These are phyloP conservation scores for Coelastrella sp. DNA, from an alignment of 139 green algal genomes.

Conservation along the genomic window DNA sequence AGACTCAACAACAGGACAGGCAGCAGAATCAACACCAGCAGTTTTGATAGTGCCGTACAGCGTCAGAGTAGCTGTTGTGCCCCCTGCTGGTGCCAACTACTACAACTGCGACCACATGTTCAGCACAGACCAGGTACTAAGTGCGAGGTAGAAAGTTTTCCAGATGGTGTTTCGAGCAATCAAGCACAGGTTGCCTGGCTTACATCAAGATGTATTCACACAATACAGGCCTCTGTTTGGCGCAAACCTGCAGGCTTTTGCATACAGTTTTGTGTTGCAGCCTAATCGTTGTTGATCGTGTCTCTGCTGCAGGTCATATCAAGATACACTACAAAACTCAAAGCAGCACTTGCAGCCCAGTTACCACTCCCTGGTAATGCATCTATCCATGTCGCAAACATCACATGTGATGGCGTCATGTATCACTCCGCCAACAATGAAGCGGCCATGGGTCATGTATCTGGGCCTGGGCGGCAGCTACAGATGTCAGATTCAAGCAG, in stretches of 20 bases:
- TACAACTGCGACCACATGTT: slow-evolving; percentile 28
- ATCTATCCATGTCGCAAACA: neutral
- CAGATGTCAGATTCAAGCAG: neutral
- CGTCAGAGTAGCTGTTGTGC: neutral
- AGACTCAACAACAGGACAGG: neutral
- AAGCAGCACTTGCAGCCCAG: slow-evolving; percentile 18
- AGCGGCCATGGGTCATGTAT: too few species aligned
- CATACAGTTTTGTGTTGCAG: too few species aligned
- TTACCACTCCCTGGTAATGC: neutral
- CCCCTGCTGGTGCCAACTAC: neutral
- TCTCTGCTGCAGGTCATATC: neutral
- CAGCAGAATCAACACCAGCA: neutral
- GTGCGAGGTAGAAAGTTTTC: too few species aligned
- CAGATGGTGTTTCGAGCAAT: too few species aligned
- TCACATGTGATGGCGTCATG: neutral
- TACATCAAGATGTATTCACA: too few species aligned
- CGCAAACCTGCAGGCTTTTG: too few species aligned
- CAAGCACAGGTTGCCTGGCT: too few species aligned
- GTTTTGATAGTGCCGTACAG: neutral
- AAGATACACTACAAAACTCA: neutral
- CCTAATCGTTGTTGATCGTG: too few species aligned
- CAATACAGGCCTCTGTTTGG: too few species aligned
- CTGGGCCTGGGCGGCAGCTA: too few species aligned
- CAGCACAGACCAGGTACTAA: slow-evolving; percentile 12
- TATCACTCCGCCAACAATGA: too few species aligned